These are phyloP conservation scores for Pinguiococcus pyrenoidosus DNA, from an alignment of 108 stramenopile genomes.

Conservation along the genomic window DNA sequence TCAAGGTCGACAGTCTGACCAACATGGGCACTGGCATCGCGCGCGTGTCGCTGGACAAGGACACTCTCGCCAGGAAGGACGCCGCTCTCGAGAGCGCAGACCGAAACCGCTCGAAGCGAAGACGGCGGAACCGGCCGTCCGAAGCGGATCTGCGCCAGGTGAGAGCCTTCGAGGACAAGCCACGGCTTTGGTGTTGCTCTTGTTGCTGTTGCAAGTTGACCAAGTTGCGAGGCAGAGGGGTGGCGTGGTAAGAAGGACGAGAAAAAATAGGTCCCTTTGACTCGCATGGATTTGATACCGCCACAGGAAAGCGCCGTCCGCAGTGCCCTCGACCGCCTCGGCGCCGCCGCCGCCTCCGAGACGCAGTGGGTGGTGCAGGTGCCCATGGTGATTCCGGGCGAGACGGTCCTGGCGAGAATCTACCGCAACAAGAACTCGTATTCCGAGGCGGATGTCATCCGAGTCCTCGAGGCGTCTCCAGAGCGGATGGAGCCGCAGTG, in stretches of 20 bases:
- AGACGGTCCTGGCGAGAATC: conserved; percentile 53
- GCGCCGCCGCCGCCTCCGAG: background rate
- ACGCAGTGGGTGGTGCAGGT: conserved; percentile 72
- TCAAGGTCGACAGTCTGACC: conserved; percentile 49
- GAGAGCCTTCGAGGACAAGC: too few relatives aligned
- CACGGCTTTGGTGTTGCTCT: too few relatives aligned
- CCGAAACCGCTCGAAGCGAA: background rate
- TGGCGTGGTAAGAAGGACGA: background rate
- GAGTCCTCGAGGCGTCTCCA: conserved; percentile 57
- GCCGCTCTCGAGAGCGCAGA: conserved; percentile 8
- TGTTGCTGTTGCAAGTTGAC: too few relatives aligned
- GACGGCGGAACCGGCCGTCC: too few relatives aligned
- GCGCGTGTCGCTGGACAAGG: conserved; percentile 7
- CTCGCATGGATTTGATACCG: too few relatives aligned
- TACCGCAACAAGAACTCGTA: conserved; percentile 67
- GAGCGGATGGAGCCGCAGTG: conserved; percentile 65
- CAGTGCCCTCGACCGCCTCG: too few relatives aligned
- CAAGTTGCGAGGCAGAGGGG: too few relatives aligned
- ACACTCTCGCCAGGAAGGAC: conserved; percentile 11
- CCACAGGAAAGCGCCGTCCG: too few relatives aligned
- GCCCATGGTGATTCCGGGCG: conserved; percentile 76
- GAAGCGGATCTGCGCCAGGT: too few relatives aligned
- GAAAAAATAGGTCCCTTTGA: conserved; percentile 1
- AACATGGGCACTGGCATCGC: conserved; percentile 63
- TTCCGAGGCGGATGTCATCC: conserved; percentile 71